Base-by-base conservation (phyloP, 2,329 filamentous ascomycete species). In the Aspergillus proliferans region DNA sequence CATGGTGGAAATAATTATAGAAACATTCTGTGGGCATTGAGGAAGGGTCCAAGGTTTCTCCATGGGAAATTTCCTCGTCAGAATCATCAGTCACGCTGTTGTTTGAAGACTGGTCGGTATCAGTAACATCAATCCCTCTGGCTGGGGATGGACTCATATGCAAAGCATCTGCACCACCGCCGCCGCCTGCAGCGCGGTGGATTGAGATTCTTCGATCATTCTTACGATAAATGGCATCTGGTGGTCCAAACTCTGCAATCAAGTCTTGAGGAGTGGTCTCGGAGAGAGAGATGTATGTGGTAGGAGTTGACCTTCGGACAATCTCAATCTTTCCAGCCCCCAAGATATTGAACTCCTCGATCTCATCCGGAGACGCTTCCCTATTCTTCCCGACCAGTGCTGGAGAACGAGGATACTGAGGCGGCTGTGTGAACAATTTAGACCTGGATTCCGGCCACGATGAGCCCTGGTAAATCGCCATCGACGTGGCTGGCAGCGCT, bases 1-100 rank as follows among this genome's bases (percentile, higher is more conserved):
- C 93, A 53, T 95, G 85, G 56, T 92, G 86, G 65, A 96, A 98
- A 67, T 98, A 98, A 67, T 97, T 97, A 71, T 93, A 96, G 66
- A 97, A 98, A 56, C 85, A 90, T 59, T 80, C 76, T 6, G 71
- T 64, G 3, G 70, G 64, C n/a, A 71, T 54, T 6, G 64, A 66
- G 5, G 68, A 65, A 34, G 75, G 71, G 64, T 94, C 88, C 3
- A 83, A 80, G 1, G 83, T 81, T 3, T 69, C 83, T 57, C 65
- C 76, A 73, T 55, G 75, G 26, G 70, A 68, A 46, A 65, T 55
- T 26, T 87, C 86, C 19, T 78, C 76, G 49, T 83, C 81, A 1
- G 83, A 82, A 48, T 83, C 82, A 61, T 89, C 86, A 1, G 84
- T 86, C 24, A 79, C 79, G 1, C 84, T 86, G 55, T 87, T 84